phyloP scores from a whole-genome alignment of 2,329 filamentous ascomycete species.

The Fonsecaea pedrosoi region DNA sequence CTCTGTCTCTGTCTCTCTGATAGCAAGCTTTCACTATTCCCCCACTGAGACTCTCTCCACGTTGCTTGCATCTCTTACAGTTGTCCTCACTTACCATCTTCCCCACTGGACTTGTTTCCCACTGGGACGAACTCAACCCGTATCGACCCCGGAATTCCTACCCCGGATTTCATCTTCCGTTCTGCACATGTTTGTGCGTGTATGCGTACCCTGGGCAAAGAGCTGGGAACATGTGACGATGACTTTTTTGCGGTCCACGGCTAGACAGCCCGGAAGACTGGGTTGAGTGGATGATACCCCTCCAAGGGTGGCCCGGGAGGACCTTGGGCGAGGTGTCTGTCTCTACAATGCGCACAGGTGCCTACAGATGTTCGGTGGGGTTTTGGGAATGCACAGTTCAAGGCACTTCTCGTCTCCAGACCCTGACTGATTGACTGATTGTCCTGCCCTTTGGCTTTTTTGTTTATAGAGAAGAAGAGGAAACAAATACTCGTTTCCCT shows the following conservation, averaged over 20 bases:
- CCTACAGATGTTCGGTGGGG: neutral
- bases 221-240: neutral
- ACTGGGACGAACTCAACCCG: neutral
- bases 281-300: too few species aligned
- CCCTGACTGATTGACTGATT: neutral
- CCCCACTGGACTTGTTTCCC: neutral
- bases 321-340: neutral
- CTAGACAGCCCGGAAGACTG: neutral
- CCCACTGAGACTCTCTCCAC: neutral
- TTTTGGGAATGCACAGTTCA: neutral
- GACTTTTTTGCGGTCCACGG: neutral
- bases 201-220: neutral
- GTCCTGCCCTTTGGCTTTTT: too few species aligned
- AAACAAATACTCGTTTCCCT: too few species aligned
- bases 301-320: too few species aligned
- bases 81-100: neutral
- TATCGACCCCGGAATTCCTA: neutral
- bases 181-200: too few species aligned
- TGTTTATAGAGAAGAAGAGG: too few species aligned
- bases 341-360: neutral
- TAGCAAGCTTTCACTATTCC: too few species aligned
- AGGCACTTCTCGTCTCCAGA: neutral
- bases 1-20: too few species aligned
- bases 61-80: neutral
- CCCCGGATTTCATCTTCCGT: neutral